These are phyloP conservation scores for Fusarium sp. DNA, from an alignment of 2,329 filamentous ascomycete genomes.

Conservation along the genomic window DNA sequence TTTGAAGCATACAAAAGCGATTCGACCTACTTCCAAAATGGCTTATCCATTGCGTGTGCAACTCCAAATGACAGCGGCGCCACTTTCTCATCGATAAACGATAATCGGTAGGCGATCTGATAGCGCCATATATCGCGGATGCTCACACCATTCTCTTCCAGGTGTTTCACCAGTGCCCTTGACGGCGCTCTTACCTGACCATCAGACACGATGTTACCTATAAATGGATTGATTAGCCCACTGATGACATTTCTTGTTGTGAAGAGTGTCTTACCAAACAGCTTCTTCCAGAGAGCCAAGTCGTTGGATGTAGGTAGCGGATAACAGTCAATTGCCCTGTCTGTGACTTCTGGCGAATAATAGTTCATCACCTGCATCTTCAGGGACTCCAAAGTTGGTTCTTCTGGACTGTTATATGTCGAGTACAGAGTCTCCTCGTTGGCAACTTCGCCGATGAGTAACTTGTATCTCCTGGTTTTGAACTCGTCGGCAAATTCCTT, in stretches of 20 bases:
- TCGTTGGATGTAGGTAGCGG: slow-evolving; percentile 46
- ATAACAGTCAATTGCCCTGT: slow-evolving; percentile 52
- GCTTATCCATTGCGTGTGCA: slow-evolving; percentile 56
- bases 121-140: slow-evolving; percentile 56
- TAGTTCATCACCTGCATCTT: slow-evolving; percentile 56
- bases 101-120: slow-evolving; percentile 55
- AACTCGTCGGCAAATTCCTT: slow-evolving; percentile 54
- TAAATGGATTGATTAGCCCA: neutral
- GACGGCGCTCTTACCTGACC: slow-evolving; percentile 54
- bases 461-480: slow-evolving; percentile 46
- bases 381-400: slow-evolving; percentile 50
- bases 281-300: slow-evolving; percentile 50
- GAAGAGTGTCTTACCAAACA: slow-evolving; percentile 49
- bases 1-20: neutral
- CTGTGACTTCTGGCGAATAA: slow-evolving; percentile 54
- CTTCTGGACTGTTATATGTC: slow-evolving; percentile 52
- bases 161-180: slow-evolving; percentile 48
- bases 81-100: slow-evolving; percentile 55
- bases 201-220: slow-evolving; percentile 52
- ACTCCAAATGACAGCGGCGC: slow-evolving; percentile 52
- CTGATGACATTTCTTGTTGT: neutral
- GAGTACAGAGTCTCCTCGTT: slow-evolving; percentile 60
- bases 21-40: slow-evolving; percentile 56
- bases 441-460: slow-evolving; percentile 58
- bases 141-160: slow-evolving; percentile 48